Evolutionary conservation across 1,139 yeast species (phyloP).

Genomic region (Oligophagozyma castellii): DNA sequence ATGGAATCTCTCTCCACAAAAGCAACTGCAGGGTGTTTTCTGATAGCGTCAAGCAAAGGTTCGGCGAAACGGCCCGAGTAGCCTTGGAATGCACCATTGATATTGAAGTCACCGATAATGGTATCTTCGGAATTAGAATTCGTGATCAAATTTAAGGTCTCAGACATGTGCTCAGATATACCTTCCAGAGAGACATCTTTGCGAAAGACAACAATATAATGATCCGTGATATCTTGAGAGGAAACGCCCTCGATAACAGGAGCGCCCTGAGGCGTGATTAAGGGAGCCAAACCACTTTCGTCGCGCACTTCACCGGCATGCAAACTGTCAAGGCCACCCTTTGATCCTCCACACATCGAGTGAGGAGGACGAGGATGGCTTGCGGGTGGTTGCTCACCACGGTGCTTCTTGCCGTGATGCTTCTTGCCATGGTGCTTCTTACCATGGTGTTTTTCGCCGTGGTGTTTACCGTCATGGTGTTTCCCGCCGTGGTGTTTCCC

Average conservation of each 20-base stretch:
- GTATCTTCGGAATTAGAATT: background rate
- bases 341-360: background rate
- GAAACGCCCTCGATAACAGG: background rate
- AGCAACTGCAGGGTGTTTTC: conserved; percentile 55
- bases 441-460: background rate
- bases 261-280: too few relatives aligned
- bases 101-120: conserved; percentile 29
- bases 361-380: conserved; percentile 1
- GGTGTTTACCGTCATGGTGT: too few relatives aligned
- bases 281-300: too few relatives aligned
- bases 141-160: background rate
- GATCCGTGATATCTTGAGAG: conserved; percentile 10
- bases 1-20: conserved; percentile 69
- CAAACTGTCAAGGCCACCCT: background rate
- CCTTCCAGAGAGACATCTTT: conserved; percentile 38
- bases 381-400: too few relatives aligned
- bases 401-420: background rate
- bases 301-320: too few relatives aligned
- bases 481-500: too few relatives aligned
- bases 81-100: conserved; percentile 42
- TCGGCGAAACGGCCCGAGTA: conserved; percentile 67
- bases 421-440: background rate
- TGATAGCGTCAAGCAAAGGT: conserved; percentile 54
- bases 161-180: conserved; percentile 37
- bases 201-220: conserved; percentile 69